Percentiles rank a stretch among this genome's conserved stretches.
Evolutionary conservation across 176 grass and related monocot genomes (phyloP).

Genomic region (Thalia dealbata): DNA sequence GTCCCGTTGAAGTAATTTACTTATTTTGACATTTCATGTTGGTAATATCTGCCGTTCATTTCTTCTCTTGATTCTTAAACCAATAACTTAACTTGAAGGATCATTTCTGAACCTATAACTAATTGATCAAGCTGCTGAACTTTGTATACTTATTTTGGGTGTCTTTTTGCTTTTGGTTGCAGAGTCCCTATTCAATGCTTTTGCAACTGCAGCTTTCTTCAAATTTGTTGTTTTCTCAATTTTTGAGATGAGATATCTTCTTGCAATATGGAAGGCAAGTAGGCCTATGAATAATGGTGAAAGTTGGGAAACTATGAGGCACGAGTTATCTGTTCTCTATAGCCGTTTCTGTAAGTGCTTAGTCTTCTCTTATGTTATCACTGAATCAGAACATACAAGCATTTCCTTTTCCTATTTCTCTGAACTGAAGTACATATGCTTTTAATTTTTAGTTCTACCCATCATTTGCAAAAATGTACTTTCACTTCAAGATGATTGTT

Average conservation of each 20-base stretch:
- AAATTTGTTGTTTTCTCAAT: slow-evolving; percentile 99
- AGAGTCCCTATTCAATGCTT: slow-evolving; percentile 99
- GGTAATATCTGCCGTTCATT: background rate
- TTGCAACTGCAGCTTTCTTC: slow-evolving; percentile 98
- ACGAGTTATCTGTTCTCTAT: slow-evolving; percentile 92
- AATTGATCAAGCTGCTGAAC: background rate
- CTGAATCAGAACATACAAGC: background rate
- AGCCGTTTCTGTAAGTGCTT: slow-evolving; percentile 97
- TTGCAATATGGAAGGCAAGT: slow-evolving; percentile 96
- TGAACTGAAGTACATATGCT: too few species aligned
- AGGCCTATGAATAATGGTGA: slow-evolving; percentile 83
- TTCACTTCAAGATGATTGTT: too few species aligned
- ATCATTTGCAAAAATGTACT: background rate
- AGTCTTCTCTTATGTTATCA: background rate
- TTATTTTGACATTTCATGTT: background rate
- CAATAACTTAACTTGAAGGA: background rate
- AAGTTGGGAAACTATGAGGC: slow-evolving; percentile 91
- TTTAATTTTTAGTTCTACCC: too few species aligned
- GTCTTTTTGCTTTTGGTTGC: slow-evolving; percentile 14
- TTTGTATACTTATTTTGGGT: background rate
- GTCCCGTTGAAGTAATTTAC: background rate
- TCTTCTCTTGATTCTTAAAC: background rate
- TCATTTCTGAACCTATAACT: background rate
- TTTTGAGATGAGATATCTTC: slow-evolving; percentile 98
- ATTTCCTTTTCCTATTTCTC: background rate